Conservation (phyloP, 2,329 filamentous ascomycete species). For the Pseudogymnoascus verrucosus region DNA sequence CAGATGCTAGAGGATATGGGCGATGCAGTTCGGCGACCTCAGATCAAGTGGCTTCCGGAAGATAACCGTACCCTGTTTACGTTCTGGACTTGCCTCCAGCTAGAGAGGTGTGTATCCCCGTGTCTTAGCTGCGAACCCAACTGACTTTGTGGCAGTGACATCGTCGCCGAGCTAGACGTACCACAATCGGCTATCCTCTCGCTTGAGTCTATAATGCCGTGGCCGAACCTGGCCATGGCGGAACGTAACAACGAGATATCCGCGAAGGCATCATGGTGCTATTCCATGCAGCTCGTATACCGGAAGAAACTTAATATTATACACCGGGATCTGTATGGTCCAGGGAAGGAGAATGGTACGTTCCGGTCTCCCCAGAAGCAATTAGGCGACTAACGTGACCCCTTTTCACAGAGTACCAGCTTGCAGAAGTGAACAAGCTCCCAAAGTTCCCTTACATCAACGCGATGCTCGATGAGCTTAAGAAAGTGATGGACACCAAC, state of each 20-base stretch:
- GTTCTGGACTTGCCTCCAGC: conserved; percentile 89
- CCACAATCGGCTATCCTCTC: conserved; percentile 54
- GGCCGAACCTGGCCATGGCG: conserved; percentile 47
- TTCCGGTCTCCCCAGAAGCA: conserved; percentile 2
- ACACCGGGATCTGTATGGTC: conserved; percentile 36
- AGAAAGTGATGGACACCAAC: conserved; percentile 15
- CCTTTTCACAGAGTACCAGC: background rate
- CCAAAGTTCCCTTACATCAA: conserved; percentile 38
- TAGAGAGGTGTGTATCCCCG: conserved; percentile 62
- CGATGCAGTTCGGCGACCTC: background rate
- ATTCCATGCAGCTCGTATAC: conserved; percentile 55
- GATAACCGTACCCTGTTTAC: conserved; percentile 65
- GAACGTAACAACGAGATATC: conserved; percentile 38
- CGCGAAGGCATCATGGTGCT: conserved; percentile 47
- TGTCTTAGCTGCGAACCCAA: background rate
- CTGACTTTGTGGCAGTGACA: conserved; percentile 53
- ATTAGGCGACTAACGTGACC: background rate
- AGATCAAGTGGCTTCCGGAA: conserved; percentile 3
- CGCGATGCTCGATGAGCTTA: conserved; percentile 36
- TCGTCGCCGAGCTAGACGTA: conserved; percentile 73
- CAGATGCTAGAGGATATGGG: background rate
- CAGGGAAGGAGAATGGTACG: conserved; percentile 15
- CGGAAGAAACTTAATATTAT: conserved; percentile 58
- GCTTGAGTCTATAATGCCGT: conserved; percentile 57
- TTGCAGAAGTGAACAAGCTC: background rate